phyloP scores from a whole-genome alignment of 2,329 filamentous ascomycete genomes.

The Madurella fahalii region DNA sequence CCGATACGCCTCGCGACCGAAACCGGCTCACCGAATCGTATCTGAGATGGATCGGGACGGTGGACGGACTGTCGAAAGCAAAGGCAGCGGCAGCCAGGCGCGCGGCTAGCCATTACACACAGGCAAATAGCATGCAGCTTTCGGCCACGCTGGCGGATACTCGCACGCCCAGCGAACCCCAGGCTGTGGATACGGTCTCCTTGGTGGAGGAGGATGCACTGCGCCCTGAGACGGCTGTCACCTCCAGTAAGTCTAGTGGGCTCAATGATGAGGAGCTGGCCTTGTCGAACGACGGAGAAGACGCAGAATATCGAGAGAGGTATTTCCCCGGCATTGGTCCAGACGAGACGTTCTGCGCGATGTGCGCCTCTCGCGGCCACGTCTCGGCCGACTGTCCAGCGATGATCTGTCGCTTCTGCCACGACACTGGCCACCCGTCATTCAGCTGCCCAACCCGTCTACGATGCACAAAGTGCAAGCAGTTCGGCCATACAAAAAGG shows the following conservation, averaged over 20 bases:
- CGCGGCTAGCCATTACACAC: constrained; percentile 11
- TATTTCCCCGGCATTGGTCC: constrained; percentile 51
- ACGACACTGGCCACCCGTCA: constrained; percentile 42
- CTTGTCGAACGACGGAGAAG: neutral
- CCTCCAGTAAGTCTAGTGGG: neutral
- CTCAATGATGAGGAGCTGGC: neutral
- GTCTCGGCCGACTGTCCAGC: constrained; percentile 41
- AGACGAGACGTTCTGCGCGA: constrained; percentile 45
- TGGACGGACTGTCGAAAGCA: constrained; percentile 14
- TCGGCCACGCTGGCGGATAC: neutral
- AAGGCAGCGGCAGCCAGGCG: constrained; percentile 14
- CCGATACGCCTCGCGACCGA: constrained; percentile 1
- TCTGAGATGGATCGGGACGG: constrained; percentile 15
- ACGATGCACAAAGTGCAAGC: constrained; percentile 57
- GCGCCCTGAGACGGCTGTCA: neutral
- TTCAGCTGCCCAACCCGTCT: constrained; percentile 47
- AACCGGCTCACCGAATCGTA: constrained; percentile 11
- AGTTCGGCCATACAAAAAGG: constrained; percentile 53
- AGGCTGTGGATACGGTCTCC: neutral
- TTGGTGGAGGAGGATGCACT: neutral
- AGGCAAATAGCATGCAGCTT: constrained; percentile 4
- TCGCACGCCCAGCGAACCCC: neutral
- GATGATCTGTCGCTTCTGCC: constrained; percentile 47
- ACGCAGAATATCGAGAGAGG: constrained; percentile 22
- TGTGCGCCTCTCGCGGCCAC: constrained; percentile 50